These are phyloP conservation scores for Phaeosphaeria sp. DNA, from an alignment of 2,329 filamentous ascomycete species.

Conservation along the genomic window DNA sequence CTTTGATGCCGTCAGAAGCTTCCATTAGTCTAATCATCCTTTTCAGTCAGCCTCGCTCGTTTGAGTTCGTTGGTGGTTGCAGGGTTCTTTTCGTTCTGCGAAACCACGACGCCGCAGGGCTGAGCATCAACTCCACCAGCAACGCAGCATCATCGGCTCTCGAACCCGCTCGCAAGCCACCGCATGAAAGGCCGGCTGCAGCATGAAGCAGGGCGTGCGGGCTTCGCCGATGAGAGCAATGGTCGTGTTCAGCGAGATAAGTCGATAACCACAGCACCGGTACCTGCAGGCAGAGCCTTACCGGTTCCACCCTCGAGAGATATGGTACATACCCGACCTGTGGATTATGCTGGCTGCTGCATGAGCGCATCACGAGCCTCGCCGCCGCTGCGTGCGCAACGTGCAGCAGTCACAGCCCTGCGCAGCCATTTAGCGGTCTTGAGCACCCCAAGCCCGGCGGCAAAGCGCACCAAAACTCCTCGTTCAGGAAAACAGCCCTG, in stretches of 20 bases:
- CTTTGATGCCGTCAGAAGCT: constrained; percentile 20
- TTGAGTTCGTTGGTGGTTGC: constrained; percentile 38
- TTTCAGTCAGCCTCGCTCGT: constrained; percentile 38
- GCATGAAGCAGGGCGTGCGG: not conserved
- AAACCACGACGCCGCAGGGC: constrained; percentile 22
- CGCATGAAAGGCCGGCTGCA: not conserved
- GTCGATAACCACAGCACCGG: not conserved
- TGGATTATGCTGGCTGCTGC: constrained; percentile 21
- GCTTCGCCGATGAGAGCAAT: not conserved
- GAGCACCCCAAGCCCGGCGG: constrained; percentile 25
- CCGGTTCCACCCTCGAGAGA: not conserved
- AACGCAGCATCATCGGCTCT: constrained; percentile 1
- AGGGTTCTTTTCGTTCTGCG: constrained; percentile 24
- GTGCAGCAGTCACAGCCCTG: constrained; percentile 32
- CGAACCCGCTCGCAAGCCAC: not conserved
- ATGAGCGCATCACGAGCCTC: constrained; percentile 29
- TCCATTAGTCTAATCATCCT: constrained; percentile 21
- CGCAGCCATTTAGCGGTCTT: constrained; percentile 32
- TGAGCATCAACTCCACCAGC: constrained; percentile 14
- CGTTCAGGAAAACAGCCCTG: constrained; percentile 18
- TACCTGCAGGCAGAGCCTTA: not conserved
- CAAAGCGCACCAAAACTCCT: constrained; percentile 26
- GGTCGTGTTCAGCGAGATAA: not conserved
- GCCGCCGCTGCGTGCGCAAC: constrained; percentile 35
- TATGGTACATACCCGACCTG: not conserved